Evolutionary conservation across 2,329 filamentous ascomycete species (phyloP).

Genomic region (Sporothrix protearum): DNA sequence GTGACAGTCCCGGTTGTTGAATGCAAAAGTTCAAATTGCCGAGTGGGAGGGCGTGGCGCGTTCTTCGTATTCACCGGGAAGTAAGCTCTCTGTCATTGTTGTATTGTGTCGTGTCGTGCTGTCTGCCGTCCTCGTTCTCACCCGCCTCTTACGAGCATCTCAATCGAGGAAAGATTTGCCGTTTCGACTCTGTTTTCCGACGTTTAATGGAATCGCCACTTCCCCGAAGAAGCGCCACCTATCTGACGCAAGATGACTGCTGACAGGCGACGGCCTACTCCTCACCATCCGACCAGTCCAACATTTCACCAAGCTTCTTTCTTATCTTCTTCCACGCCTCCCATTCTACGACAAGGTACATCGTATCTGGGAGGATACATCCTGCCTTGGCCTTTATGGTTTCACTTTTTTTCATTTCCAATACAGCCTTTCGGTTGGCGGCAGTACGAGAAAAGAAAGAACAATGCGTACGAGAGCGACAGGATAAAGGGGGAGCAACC

Average conservation of each 20-base stretch:
- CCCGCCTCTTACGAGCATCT: neutral
- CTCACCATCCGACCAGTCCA: neutral
- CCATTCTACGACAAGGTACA: neutral
- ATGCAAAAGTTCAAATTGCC: neutral
- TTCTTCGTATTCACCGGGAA: neutral
- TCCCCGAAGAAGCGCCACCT: neutral
- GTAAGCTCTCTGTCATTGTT: neutral
- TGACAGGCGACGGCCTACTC: neutral
- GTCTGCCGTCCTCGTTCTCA: neutral
- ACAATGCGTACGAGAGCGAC: neutral
- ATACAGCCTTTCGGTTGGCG: constrained; percentile 15
- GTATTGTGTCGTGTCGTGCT: neutral
- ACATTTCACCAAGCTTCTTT: neutral
- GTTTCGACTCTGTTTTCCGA: neutral
- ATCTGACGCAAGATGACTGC: constrained; percentile 11
- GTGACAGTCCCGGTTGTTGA: neutral
- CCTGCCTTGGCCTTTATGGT: neutral
- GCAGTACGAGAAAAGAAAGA: constrained; percentile 12
- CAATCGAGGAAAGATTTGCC: constrained; percentile 1
- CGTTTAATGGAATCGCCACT: neutral
- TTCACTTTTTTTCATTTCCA: neutral
- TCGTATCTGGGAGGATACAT: neutral
- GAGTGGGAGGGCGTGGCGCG: neutral
- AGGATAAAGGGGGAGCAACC: neutral
- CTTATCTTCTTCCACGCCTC: neutral